phyloP scores from a whole-genome alignment of 2,329 filamentous ascomycete genomes.

The Graphilbum ipis-grandicollis region DNA sequence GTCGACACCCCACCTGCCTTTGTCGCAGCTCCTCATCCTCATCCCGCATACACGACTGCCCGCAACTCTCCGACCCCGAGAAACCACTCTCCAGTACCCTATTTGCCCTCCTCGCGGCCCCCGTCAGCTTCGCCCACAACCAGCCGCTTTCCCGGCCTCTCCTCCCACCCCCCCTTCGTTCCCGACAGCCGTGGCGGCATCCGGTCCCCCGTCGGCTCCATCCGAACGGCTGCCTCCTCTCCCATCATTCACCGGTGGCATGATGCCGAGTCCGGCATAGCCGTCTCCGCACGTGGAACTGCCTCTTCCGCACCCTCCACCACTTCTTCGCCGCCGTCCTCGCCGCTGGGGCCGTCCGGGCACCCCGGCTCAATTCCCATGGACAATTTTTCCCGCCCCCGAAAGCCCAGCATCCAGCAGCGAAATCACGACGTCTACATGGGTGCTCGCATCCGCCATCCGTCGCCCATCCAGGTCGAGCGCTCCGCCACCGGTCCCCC shows the following conservation, averaged over 20 bases:
- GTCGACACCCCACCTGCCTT: too few relatives aligned
- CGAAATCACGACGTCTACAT: conserved; percentile 12
- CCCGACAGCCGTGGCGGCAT: background rate
- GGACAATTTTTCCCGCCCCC: conserved; percentile 43
- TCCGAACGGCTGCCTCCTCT: conserved; percentile 2
- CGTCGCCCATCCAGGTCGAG: background rate
- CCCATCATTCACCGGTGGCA: conserved; percentile 1
- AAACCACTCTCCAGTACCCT: conserved; percentile 5
- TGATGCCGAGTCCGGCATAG: background rate
- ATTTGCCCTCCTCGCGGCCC: conserved; percentile 4
- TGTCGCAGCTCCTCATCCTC: too few relatives aligned
- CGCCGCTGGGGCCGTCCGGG: conserved; percentile 13
- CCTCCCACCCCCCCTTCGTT: conserved; percentile 15
- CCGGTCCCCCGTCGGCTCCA: too few relatives aligned
- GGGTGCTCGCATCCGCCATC: conserved; percentile 8
- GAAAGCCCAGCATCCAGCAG: conserved; percentile 34
- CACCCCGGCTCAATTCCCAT: too few relatives aligned
- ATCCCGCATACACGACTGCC: too few relatives aligned
- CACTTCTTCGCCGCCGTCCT: conserved; percentile 5
- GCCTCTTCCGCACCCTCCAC: conserved; percentile 8
- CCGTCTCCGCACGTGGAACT: conserved; percentile 1
- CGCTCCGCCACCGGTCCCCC: background rate
- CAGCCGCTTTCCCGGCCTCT: conserved; percentile 14
- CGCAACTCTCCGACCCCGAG: conserved; percentile 1
- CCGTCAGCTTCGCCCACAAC: conserved; percentile 10